Base-by-base conservation (phyloP, 73 alveolate species). In the Paramecium sonneborni region DNA sequence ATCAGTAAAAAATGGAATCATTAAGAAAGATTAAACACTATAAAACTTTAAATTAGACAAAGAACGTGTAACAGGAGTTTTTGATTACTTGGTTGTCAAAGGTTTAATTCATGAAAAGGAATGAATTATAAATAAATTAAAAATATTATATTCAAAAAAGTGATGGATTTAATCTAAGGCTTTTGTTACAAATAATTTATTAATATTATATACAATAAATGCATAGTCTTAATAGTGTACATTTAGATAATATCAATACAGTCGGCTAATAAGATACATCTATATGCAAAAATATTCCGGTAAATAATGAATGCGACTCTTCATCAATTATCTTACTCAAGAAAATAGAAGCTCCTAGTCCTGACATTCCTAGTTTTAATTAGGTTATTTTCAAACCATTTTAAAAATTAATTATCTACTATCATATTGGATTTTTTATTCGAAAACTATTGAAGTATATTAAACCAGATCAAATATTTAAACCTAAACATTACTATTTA, bases 51-150 rank as follows among this genome's bases (percentile, higher is more conserved):
- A 88, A 72, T 43, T 88, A 52, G 94, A 88, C 55, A 88, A 88
- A 70, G 94, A 88, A 21, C 57, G 94, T 28, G 94, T 88, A 4
- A 88, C 89, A 12, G 91, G 91, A 24, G 87, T 88, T 43, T 88
- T 69, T 70, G 94, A 88, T 72, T 88, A 69, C 56, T 88, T 88
- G 58, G 94, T 70, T 12, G 84, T 85, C 5, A 76, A 88, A 20
- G 87, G 87, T 32, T 88, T 69, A 26, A 52, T 88, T 23, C 79
- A 69, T 43, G 91, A 88, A 67, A 88, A 70, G 43, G 87, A 88
- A n/a, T 88, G 94, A 79, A 20, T 43, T 37, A 34, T 35, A 72
- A 72, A 72, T 72, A 72, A 52, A 52, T 52, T 30, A 52, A 52
- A n/a, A 15, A 52, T 52, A 52, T 52, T 21, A 18, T 23, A 18